Base-by-base conservation (phyloP, 2,329 filamentous ascomycete genomes). In the Microsporum canis region DNA sequence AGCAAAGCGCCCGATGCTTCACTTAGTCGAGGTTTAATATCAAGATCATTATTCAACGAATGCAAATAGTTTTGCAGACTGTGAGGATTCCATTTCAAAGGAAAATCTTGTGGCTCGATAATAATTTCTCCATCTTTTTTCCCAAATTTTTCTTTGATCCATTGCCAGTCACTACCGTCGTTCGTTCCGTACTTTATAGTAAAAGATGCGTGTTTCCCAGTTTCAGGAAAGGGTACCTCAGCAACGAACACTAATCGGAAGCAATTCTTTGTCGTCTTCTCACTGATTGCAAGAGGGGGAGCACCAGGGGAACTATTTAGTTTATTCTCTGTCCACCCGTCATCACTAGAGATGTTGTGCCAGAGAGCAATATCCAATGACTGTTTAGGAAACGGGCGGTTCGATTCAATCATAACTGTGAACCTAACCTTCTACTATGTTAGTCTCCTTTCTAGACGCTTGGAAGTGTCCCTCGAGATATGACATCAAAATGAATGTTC, bases 351-450 rank as follows among this genome's bases (percentile, higher is more conserved):
- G 58, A 82, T 81, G 66, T 87, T 85, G 64, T 89, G 84, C 89
- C 90, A 95, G 5, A 95, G 73, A 14, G 83, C 82, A 36, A 90
- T 82, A 66, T 94, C 82, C 86, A 88, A 94, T 23, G 78, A 68
- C 63, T 83, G 77, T 14, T 81, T 75, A 5, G 78, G 77, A 55
- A 80, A 80, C 39, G 77, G 77, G 27, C 71, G 73, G 45, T 83
- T 82, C 47, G 86, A 82, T 66, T 91, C 85, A 36, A 95, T 78
- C 10, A 91, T 73, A 5, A 88, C 85, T 0, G 82, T 85, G 66
- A 96, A 86, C 0, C 72, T 70, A 43, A 87, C 76, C 68, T 80
- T 31, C 23, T 49, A n/a, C 27, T 31, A 29, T 31, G 45, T 49
- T 12, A 49, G 27, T 29, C 45, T 14, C 45, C 17, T 5, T 36